Conservation (phyloP, 2,329 filamentous ascomycete species). For the Beauveria pseudobassiana region DNA sequence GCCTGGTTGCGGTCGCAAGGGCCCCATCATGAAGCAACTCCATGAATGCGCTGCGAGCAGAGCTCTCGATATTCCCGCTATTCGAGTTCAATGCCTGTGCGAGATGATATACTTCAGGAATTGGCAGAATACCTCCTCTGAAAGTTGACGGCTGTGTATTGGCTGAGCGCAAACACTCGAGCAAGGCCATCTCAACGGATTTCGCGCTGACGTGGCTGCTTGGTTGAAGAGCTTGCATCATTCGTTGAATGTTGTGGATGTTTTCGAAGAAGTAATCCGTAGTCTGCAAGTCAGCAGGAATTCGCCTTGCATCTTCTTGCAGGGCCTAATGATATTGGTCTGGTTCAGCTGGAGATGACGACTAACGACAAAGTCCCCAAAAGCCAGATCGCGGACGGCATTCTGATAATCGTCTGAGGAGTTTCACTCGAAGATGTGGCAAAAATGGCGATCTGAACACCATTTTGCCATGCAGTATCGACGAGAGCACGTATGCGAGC, state of each 20-base stretch:
- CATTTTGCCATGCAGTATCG: constrained; percentile 62
- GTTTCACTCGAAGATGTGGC: constrained; percentile 63
- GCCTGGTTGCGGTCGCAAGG: constrained; percentile 24
- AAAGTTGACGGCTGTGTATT: constrained; percentile 22
- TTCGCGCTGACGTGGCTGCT: not conserved
- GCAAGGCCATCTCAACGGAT: not conserved
- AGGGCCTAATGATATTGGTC: constrained; percentile 14
- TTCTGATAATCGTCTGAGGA: constrained; percentile 34
- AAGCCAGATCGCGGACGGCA: constrained; percentile 31
- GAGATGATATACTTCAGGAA: constrained; percentile 32
- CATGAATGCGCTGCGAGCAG: constrained; percentile 20
- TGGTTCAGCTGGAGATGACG: constrained; percentile 27
- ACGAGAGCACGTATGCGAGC: constrained; percentile 63
- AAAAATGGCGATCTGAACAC: constrained; percentile 66
- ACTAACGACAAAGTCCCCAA: constrained; percentile 33
- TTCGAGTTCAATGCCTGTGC: constrained; percentile 25
- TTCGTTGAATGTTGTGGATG: constrained; percentile 37
- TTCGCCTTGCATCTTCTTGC: not conserved
- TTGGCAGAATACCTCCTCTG: constrained; percentile 28
- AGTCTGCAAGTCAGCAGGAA: constrained; percentile 21
- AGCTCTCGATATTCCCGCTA: constrained; percentile 16
- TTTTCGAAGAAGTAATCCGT: constrained; percentile 39
- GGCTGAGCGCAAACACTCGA: constrained; percentile 17
- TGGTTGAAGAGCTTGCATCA: constrained; percentile 34
- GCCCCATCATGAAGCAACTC: constrained; percentile 27